Evolutionary conservation across 768 basidiomycete species (phyloP).

Genomic region (Termitomyces sp.): DNA sequence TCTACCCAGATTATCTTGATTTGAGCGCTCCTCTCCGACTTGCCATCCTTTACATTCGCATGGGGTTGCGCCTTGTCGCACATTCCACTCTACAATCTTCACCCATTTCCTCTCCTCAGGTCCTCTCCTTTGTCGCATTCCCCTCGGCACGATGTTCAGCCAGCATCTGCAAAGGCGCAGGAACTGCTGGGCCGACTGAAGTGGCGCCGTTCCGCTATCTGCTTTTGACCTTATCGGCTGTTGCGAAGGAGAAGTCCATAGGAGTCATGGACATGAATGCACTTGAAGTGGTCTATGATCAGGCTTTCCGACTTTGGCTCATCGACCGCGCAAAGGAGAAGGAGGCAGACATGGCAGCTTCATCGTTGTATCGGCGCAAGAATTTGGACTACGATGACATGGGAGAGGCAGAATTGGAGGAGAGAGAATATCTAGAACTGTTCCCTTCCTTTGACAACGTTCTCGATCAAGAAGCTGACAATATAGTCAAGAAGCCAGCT

Average conservation of each 20-base stretch:
- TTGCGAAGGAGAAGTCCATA: constrained; percentile 36
- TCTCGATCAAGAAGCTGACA: constrained; percentile 27
- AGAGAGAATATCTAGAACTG: constrained; percentile 73
- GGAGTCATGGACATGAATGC: constrained; percentile 29
- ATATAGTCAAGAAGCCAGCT: constrained; percentile 8
- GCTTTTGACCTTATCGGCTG: constrained; percentile 42
- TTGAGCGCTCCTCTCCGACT: constrained; percentile 61
- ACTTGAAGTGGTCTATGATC: constrained; percentile 57
- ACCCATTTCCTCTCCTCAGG: constrained; percentile 15
- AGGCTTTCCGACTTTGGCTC: constrained; percentile 75
- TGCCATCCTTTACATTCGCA: constrained; percentile 56
- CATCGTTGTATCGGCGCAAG: constrained; percentile 71
- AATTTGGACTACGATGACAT: constrained; percentile 45
- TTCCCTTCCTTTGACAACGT: constrained; percentile 82
- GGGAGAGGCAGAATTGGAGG: constrained; percentile 73
- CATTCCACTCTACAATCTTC: constrained; percentile 15
- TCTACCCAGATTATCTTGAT: constrained; percentile 70
- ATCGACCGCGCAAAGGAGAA: constrained; percentile 70
- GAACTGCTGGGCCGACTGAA: constrained; percentile 21
- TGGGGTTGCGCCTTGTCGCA: constrained; percentile 61
- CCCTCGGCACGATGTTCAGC: constrained; percentile 44
- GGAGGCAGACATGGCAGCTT: constrained; percentile 55
- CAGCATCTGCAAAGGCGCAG: constrained; percentile 22
- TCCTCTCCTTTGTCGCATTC: constrained; percentile 40
- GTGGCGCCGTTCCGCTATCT: constrained; percentile 34